Base-by-base conservation (phyloP, 163 green algal species). In the Trebouxia gelatinosa region DNA sequence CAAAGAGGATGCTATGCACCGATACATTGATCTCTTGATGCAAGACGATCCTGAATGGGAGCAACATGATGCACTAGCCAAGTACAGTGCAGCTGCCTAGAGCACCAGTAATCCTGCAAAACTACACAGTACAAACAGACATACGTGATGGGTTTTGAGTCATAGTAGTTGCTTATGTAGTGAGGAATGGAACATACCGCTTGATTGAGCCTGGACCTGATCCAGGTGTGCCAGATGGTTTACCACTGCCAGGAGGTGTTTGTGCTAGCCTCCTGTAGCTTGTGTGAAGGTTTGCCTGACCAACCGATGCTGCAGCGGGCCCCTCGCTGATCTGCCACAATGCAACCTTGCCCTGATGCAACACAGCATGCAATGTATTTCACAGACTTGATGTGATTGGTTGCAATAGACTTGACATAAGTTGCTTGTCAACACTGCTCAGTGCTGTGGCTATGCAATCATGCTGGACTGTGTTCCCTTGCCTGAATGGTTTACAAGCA, bases 1-100 rank as follows among this genome's bases (percentile, higher is more conserved):
- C 59, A 91, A 86, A 43, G 89, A 93, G 54, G 90, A 92, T 48
- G 89, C 90, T 0, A 93, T 85, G 79, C 80, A 92, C 65, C 83
- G 91, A 39, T 95, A 94, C 78, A 89, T 93, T 21, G 85, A 90
- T n/a, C 72, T 94, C 5, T 28, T 93, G 21, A 79, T 71, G 0
- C 67, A 75, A 5, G 84, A 78, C 21, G 85, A 91, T 54, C 62
- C 88, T 26, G 65, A 84, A 58, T 93, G 89, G 89, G 88, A 93
- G 72, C 62, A 87, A 26, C 85, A 93, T 75, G 40, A 70, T 9
- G 70, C 70, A 16, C 54, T 80, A 81, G 34, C 77, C 7, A 70
- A 70, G 1, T 80, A 75, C 32, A 66, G 70, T 21, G 26, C 6
- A 40, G 5, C 23, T 34, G 21, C 3, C n/a, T 2, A 31, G 34